phyloP scores from a whole-genome alignment of 2,329 filamentous ascomycete species.

The Fusarium sororula region DNA sequence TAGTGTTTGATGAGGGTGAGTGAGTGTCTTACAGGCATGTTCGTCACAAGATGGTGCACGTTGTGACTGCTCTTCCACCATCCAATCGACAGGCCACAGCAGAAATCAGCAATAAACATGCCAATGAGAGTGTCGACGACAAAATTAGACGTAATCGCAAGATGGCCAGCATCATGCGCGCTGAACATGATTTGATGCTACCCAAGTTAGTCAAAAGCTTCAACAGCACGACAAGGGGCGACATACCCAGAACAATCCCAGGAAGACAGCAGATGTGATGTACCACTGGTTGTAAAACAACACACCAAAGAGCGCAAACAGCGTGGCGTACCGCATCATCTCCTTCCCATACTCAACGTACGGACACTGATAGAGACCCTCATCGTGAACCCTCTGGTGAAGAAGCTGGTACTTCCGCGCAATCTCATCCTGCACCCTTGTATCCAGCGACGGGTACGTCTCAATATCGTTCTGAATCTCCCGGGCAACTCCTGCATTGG shows the following conservation, averaged over 20 bases:
- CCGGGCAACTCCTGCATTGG: slow-evolving; percentile 36
- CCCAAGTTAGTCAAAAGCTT: slow-evolving; percentile 20
- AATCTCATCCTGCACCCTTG: slow-evolving; percentile 63
- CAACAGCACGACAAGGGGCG: neutral
- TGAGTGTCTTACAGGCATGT: slow-evolving; percentile 60
- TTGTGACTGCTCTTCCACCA: slow-evolving; percentile 78
- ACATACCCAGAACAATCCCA: slow-evolving; percentile 69
- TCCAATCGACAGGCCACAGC: slow-evolving; percentile 71
- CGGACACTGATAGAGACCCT: slow-evolving; percentile 67
- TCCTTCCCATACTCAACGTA: slow-evolving; percentile 69
- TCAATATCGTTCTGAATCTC: slow-evolving; percentile 47
- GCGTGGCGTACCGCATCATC: slow-evolving; percentile 59
- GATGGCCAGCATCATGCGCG: slow-evolving; percentile 72
- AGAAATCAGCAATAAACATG: slow-evolving; percentile 71
- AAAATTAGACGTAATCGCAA: slow-evolving; percentile 69
- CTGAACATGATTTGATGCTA: slow-evolving; percentile 76
- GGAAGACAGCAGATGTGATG: slow-evolving; percentile 63
- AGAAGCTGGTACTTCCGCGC: slow-evolving; percentile 63
- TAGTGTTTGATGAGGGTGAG: neutral
- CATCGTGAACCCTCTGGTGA: slow-evolving; percentile 62
- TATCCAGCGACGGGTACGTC: slow-evolving; percentile 63
- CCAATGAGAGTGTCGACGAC: slow-evolving; percentile 67
- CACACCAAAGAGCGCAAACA: slow-evolving; percentile 60
- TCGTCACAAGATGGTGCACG: slow-evolving; percentile 73
- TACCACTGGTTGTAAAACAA: slow-evolving; percentile 63